Percentiles rank a stretch among this genome's conserved stretches.
Conservation (phyloP, 768 basidiomycete species). For the Arthromyces matolae region DNA sequence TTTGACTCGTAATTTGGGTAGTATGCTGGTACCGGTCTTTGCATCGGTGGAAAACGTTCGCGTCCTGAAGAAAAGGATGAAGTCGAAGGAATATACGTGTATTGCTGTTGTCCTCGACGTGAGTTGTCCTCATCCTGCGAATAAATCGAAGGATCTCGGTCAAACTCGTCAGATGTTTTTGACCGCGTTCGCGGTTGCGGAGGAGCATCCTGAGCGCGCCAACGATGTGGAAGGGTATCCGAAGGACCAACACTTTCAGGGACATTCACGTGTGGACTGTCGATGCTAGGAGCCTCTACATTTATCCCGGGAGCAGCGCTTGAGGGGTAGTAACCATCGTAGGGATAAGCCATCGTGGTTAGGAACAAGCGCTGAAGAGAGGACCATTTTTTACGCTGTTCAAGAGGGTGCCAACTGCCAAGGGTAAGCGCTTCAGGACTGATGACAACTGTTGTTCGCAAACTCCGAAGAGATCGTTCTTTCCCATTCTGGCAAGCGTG, state of each 20-base stretch:
- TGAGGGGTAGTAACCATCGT: neutral
- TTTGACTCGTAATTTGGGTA: neutral
- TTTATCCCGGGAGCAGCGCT: neutral
- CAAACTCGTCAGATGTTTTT: neutral
- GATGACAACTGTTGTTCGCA: too few species aligned
- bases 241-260: neutral
- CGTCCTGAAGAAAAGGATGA: constrained; percentile 7
- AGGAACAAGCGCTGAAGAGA: neutral
- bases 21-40: neutral
- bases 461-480: too few species aligned
- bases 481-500: too few species aligned
- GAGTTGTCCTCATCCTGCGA: neutral
- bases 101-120: neutral
- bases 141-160: neutral
- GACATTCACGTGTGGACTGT: neutral
- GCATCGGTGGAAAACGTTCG: neutral
- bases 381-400: neutral
- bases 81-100: constrained; percentile 12
- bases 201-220: too few species aligned
- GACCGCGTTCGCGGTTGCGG: neutral
- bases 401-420: too few species aligned
- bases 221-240: too few species aligned
- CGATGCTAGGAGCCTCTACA: neutral
- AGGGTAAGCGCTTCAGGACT: too few species aligned
- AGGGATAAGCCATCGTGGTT: neutral